Conservation (phyloP, 2,329 filamentous ascomycete genomes). For the Fusarium sp. region DNA sequence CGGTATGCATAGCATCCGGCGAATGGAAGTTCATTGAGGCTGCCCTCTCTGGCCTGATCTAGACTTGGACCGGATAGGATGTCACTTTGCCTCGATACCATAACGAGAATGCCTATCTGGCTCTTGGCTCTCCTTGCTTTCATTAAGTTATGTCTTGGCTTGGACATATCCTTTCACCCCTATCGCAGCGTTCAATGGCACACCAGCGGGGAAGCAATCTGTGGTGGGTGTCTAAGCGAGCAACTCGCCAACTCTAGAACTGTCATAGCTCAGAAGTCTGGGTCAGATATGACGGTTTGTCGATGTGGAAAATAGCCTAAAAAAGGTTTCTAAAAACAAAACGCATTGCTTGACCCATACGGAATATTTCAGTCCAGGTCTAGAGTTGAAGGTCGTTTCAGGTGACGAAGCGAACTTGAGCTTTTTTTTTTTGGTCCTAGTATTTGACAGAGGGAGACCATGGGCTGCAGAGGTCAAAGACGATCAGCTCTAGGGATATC, state of each 20-base stretch:
- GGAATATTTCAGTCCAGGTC: neutral
- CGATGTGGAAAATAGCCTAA: neutral
- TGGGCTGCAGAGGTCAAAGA: neutral
- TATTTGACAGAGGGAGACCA: neutral
- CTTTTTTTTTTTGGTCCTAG: neutral
- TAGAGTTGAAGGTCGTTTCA: slow-evolving; percentile 2
- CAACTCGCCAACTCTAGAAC: too few species aligned
- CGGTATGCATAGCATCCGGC: neutral
- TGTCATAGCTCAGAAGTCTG: too few species aligned
- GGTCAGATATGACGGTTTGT: neutral
- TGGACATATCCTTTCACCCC: too few species aligned
- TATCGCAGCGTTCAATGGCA: too few species aligned
- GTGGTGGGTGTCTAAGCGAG: too few species aligned
- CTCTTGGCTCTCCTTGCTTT: too few species aligned
- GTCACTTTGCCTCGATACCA: neutral
- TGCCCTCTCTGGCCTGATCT: neutral
- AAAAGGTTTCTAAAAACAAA: neutral
- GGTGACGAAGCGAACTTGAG: neutral
- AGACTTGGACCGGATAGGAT: neutral
- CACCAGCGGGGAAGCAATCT: too few species aligned
- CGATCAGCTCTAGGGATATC: neutral
- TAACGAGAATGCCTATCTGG: neutral
- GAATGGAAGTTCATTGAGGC: neutral
- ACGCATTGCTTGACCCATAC: neutral
- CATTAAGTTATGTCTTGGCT: too few species aligned